Evolutionary conservation across 495 filamentous ascomycete genomes (phyloP).

Genomic region (Tetracladium marchalianum): DNA sequence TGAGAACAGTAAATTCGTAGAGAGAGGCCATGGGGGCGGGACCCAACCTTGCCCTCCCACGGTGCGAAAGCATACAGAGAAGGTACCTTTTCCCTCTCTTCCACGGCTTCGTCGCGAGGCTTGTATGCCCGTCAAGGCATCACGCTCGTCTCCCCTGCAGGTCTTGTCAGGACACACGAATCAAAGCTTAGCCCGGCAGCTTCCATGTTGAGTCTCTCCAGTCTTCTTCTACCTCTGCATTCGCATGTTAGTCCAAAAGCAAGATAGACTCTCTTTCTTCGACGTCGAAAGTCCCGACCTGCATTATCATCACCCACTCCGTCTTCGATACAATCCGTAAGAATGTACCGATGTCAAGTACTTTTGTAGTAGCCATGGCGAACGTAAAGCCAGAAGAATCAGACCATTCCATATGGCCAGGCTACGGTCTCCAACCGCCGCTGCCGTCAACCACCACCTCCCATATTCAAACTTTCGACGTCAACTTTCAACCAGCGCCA

Average conservation of each 20-base stretch:
- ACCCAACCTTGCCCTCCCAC: background rate
- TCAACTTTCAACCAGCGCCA: conserved; percentile 5
- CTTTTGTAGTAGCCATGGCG: conserved; percentile 20
- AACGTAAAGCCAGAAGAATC: conserved; percentile 19
- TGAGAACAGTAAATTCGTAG: background rate
- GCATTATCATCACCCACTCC: background rate
- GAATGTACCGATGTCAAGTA: conserved; percentile 18
- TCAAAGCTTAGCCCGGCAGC: conserved; percentile 14
- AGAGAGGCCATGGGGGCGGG: conserved; percentile 1
- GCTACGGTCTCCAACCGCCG: conserved; percentile 19
- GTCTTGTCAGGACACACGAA: conserved; percentile 11
- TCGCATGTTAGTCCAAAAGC: conserved; percentile 7
- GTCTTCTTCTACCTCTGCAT: conserved; percentile 15
- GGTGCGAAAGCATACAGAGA: conserved; percentile 14
- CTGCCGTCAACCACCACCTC: conserved; percentile 1
- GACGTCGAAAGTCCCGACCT: conserved; percentile 5
- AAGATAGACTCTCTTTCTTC: conserved; percentile 11
- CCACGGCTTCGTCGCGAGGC: conserved; percentile 3
- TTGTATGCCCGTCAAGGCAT: conserved; percentile 5
- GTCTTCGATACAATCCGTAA: background rate
- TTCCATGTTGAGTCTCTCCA: conserved; percentile 15
- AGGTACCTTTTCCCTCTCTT: no score
- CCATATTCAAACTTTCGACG: conserved; percentile 10
- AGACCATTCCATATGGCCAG: conserved; percentile 18
- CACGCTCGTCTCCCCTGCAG: conserved; percentile 6